These are phyloP conservation scores for Circinella umbellata DNA, from an alignment of 371 early-diverging fungal genomes.

Conservation along the genomic window DNA sequence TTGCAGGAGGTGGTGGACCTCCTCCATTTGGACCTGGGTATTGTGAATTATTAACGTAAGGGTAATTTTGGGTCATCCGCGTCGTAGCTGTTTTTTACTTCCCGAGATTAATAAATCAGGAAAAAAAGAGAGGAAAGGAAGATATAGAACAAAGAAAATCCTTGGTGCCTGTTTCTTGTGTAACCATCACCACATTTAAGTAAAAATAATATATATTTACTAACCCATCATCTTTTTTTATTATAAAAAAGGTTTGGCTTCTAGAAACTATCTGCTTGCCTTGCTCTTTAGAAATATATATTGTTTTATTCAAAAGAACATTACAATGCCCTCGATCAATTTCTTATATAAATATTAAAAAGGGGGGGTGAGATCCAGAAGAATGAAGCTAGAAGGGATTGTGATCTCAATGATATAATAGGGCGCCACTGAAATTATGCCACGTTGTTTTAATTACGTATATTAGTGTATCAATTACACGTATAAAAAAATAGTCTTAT, in stretches of 20 bases:
- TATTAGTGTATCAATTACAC: not conserved
- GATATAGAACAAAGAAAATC: not conserved
- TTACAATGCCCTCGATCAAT: not conserved
- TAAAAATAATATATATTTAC: not conserved
- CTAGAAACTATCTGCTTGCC: not conserved
- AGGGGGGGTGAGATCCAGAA: not conserved
- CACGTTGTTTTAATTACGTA: not conserved
- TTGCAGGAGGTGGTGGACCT: conserved; percentile 3
- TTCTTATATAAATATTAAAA: too few relatives aligned
- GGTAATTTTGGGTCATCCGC: conserved; percentile 18
- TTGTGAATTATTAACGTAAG: conserved; percentile 7
- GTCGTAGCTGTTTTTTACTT: conserved; percentile 6
- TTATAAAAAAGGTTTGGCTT: too few relatives aligned
- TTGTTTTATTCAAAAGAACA: not conserved
- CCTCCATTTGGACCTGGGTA: conserved; percentile 5
- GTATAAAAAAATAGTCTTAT: not conserved
- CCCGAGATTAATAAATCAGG: not conserved
- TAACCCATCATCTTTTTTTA: not conserved
- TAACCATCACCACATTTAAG: not conserved
- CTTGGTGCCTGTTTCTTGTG: not conserved
- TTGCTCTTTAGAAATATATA: not conserved
- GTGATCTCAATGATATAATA: not conserved
- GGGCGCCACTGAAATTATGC: conserved; percentile 5
- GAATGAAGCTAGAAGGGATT: not conserved
- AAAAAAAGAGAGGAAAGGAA: conserved; percentile 6